These are phyloP conservation scores for Neurospora sp. DNA, from an alignment of 495 filamentous ascomycete species.

Conservation along the genomic window DNA sequence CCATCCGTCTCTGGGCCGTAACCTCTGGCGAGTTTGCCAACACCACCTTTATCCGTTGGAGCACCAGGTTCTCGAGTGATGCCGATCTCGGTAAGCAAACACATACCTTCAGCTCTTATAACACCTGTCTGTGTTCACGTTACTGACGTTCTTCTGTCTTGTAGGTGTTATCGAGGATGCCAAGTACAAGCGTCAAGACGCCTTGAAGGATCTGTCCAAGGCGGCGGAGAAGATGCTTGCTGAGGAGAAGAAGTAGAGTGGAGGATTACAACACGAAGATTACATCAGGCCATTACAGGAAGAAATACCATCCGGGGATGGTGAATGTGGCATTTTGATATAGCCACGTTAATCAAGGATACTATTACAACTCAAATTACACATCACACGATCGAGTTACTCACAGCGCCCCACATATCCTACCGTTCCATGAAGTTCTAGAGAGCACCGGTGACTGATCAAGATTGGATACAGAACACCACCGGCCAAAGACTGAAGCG, in stretches of 20 bases:
- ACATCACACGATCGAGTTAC: neutral
- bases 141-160: slow-evolving; percentile 7
- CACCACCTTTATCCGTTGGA: slow-evolving; percentile 54
- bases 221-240: slow-evolving; percentile 37
- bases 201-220: slow-evolving; percentile 51
- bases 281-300: neutral
- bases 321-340: neutral
- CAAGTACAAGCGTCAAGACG: slow-evolving; percentile 62
- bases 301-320: neutral
- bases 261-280: neutral
- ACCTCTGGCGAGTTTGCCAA: slow-evolving; percentile 50
- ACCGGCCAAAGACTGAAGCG: neutral
- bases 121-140: neutral
- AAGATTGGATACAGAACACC: neutral
- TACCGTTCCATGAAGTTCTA: neutral
- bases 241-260: slow-evolving; percentile 3
- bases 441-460: neutral
- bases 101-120: neutral
- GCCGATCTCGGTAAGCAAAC: slow-evolving; percentile 50
- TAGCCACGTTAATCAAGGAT: neutral
- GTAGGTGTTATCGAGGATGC: slow-evolving; percentile 59
- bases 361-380: neutral
- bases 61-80: slow-evolving; percentile 55
- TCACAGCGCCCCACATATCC: neutral
- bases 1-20: slow-evolving; percentile 49